Evolutionary conservation across 2,329 filamentous ascomycete species (phyloP).

Genomic region (Fusarium ramigenum): DNA sequence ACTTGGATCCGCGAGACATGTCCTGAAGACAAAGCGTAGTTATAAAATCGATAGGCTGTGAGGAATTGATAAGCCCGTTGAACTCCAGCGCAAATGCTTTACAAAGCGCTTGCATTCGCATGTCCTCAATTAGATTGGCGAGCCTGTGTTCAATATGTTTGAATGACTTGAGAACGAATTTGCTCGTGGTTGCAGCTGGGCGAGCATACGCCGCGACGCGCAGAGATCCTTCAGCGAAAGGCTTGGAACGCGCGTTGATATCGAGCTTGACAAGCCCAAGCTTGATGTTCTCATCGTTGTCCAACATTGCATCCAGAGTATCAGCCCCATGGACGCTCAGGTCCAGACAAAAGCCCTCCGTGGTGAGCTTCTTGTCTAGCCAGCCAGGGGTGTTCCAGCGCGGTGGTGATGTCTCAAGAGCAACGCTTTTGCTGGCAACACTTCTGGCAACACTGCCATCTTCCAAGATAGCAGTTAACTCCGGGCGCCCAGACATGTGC

Average conservation of each 20-base stretch:
- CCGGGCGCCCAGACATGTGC: neutral
- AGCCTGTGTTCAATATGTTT: conserved; percentile 30
- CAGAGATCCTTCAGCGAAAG: conserved; percentile 44
- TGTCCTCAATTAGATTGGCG: conserved; percentile 49
- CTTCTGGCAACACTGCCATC: neutral
- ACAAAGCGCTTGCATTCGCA: conserved; percentile 52
- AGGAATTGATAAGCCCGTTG: conserved; percentile 44
- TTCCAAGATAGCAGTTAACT: neutral
- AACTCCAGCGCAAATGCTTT: conserved; percentile 55
- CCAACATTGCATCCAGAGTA: conserved; percentile 50
- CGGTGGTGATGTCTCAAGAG: neutral
- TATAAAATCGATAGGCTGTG: conserved; percentile 44
- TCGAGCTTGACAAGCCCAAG: conserved; percentile 46
- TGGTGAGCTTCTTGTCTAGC: conserved; percentile 3
- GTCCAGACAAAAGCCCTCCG: conserved; percentile 44
- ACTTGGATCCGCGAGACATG: conserved; percentile 4
- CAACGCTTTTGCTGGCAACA: neutral
- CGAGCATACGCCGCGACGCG: conserved; percentile 46
- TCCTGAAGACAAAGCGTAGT: conserved; percentile 45
- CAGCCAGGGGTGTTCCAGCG: neutral
- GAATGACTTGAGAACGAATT: conserved; percentile 50
- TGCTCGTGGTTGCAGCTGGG: conserved; percentile 32
- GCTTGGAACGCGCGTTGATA: conserved; percentile 43
- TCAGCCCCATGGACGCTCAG: conserved; percentile 35
- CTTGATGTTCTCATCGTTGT: conserved; percentile 47